Conservation (phyloP, 2,329 filamentous ascomycete species). For the Furcasterigmium sp. region DNA sequence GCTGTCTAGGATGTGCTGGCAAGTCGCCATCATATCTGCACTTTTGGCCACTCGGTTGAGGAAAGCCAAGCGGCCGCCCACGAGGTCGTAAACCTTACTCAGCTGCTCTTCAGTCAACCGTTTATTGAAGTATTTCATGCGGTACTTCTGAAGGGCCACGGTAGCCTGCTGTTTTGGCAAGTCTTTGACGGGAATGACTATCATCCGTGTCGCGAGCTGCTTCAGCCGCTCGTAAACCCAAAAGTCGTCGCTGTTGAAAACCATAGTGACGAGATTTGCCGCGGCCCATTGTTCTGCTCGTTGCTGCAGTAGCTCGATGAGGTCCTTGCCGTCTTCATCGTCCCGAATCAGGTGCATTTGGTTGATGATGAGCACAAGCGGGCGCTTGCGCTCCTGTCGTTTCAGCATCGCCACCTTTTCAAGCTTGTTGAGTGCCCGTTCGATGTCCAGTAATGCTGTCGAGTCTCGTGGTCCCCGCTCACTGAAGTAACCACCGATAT, state of each 20-base stretch:
- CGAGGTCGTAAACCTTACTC: slow-evolving; percentile 75
- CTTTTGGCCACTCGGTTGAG: slow-evolving; percentile 88
- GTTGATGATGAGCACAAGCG: slow-evolving; percentile 91
- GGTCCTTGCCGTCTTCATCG: slow-evolving; percentile 85
- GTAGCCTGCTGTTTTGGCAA: slow-evolving; percentile 75
- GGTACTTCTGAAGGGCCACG: slow-evolving; percentile 70
- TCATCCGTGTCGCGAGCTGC: slow-evolving; percentile 88
- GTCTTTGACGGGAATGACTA: slow-evolving; percentile 82
- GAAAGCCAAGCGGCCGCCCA: slow-evolving; percentile 85
- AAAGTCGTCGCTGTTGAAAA: slow-evolving; percentile 96
- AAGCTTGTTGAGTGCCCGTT: slow-evolving; percentile 93
- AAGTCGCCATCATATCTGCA: slow-evolving; percentile 71
- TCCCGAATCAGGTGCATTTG: slow-evolving; percentile 87
- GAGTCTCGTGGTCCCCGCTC: slow-evolving; percentile 90
- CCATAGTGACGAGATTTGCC: slow-evolving; percentile 80
- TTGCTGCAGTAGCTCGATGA: slow-evolving; percentile 92
- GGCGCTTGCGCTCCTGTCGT: slow-evolving; percentile 55
- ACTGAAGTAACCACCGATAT: slow-evolving; percentile 92
- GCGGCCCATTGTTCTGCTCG: slow-evolving; percentile 96
- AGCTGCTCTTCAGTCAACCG: slow-evolving; percentile 48
- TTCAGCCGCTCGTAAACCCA: slow-evolving; percentile 97
- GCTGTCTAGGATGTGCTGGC: slow-evolving; percentile 63
- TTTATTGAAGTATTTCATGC: slow-evolving; percentile 71
- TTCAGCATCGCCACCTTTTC: slow-evolving; percentile 86
- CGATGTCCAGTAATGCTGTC: slow-evolving; percentile 88